Percentiles rank a stretch among this genome's conserved stretches.
These are phyloP conservation scores for Purpureocillium lavendulum DNA, from an alignment of 2,329 filamentous ascomycete genomes.

Conservation along the genomic window DNA sequence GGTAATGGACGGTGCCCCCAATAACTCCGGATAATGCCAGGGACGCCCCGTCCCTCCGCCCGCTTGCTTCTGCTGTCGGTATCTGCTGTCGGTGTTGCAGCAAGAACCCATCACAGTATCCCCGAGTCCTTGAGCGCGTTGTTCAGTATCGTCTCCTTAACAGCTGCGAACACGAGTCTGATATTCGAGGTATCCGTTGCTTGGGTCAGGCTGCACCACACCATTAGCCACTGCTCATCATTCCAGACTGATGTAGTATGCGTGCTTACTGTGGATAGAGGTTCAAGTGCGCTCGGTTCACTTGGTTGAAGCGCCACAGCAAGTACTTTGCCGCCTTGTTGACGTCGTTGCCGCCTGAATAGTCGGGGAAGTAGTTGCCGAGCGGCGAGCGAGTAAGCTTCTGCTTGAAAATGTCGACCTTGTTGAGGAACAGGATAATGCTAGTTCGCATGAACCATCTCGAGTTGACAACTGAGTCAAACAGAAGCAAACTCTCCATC, in stretches of 20 bases:
- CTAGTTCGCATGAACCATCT: slow-evolving; percentile 99
- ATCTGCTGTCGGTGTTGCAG: background rate
- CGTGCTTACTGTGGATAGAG: slow-evolving; percentile 85
- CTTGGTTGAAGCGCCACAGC: slow-evolving; percentile 97
- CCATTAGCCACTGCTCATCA: background rate
- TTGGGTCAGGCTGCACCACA: slow-evolving; percentile 70
- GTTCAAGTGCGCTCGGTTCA: slow-evolving; percentile 92
- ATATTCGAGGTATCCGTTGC: slow-evolving; percentile 98
- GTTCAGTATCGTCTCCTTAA: slow-evolving; percentile 97
- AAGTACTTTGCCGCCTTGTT: slow-evolving; percentile 97
- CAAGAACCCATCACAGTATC: slow-evolving; percentile 59
- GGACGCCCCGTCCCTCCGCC: slow-evolving; percentile 11
- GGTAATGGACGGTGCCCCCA: slow-evolving; percentile 1
- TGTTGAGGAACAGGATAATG: slow-evolving; percentile 98
- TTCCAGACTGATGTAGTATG: too few relatives aligned
- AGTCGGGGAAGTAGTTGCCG: slow-evolving; percentile 94
- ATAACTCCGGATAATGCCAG: slow-evolving; percentile 10
- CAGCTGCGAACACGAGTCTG: slow-evolving; percentile 91
- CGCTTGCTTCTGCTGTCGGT: slow-evolving; percentile 9
- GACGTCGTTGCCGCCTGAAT: slow-evolving; percentile 94
- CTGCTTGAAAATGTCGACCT: slow-evolving; percentile 95
- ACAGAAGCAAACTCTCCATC: slow-evolving; percentile 96
- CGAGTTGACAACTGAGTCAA: slow-evolving; percentile 97
- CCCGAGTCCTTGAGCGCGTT: slow-evolving; percentile 97
- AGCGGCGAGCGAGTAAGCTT: slow-evolving; percentile 86